phyloP scores from a whole-genome alignment of 768 basidiomycete genomes.

The Suillus cothurnatus region DNA sequence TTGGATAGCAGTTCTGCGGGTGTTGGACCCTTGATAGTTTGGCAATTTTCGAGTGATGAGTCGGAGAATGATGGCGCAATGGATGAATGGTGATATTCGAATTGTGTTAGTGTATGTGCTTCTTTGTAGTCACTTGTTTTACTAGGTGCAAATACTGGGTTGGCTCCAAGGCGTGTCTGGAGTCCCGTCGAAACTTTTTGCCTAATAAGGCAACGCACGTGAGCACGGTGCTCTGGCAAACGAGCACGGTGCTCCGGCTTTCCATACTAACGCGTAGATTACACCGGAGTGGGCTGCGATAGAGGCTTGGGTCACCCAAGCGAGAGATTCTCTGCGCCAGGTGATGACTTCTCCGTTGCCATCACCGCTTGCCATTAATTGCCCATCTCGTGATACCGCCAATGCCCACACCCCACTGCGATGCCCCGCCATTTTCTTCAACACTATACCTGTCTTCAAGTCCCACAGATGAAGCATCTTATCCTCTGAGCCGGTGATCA shows the following conservation, averaged over 20 bases:
- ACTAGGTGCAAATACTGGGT: no score
- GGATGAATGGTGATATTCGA: neutral
- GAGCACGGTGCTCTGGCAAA: no score
- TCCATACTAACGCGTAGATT: neutral
- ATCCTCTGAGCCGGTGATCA: neutral
- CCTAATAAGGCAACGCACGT: no score
- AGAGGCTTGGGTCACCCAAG: no score
- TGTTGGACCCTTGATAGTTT: neutral
- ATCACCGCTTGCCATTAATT: neutral
- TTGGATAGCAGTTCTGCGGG: no score
- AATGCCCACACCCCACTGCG: neutral
- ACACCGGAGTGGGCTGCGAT: neutral
- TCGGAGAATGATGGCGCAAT: neutral
- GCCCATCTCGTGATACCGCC: neutral
- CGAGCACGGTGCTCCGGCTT: neutral
- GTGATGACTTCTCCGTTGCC: neutral
- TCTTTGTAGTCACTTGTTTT: no score
- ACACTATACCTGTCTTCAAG: neutral
- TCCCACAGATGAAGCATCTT: neutral
- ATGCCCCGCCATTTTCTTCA: neutral
- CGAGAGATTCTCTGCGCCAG: neutral
- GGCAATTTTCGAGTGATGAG: no score
- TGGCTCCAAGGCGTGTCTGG: no score
- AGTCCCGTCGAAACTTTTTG: no score
- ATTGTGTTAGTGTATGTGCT: no score